These are phyloP conservation scores for Fimicolochytrium jonesii DNA, from an alignment of 192 early-diverging fungal species.

Conservation along the genomic window DNA sequence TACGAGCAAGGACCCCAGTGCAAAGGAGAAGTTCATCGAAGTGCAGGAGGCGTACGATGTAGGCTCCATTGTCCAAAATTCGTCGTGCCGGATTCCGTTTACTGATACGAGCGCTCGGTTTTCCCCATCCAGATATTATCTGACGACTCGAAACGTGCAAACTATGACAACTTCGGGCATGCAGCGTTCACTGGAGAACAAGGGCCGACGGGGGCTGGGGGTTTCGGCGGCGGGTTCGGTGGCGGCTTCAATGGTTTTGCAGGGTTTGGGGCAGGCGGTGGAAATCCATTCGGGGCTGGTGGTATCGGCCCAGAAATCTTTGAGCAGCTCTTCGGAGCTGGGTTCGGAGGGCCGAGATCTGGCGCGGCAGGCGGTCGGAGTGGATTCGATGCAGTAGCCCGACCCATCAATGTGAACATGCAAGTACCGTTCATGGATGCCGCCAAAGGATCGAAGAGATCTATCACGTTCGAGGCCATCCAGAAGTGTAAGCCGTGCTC, in stretches of 20 bases:
- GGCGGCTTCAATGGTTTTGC: constrained; percentile 53
- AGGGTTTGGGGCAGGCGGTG: constrained; percentile 49
- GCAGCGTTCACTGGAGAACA: constrained; percentile 23
- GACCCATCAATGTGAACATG: constrained; percentile 61
- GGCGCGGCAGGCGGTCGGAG: constrained; percentile 18
- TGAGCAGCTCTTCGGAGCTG: constrained; percentile 64
- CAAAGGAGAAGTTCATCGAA: constrained; percentile 96
- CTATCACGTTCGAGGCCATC: constrained; percentile 63
- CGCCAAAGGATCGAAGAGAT: constrained; percentile 68
- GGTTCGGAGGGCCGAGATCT: constrained; percentile 28
- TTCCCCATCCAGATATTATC: constrained; percentile 72
- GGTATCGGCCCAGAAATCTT: constrained; percentile 65
- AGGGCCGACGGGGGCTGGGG: constrained; percentile 36
- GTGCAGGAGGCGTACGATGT: constrained; percentile 95
- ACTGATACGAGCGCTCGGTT: no score
- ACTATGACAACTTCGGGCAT: constrained; percentile 89
- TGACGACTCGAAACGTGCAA: constrained; percentile 83
- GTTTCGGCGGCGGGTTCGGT: constrained; percentile 35
- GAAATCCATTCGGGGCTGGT: constrained; percentile 6
- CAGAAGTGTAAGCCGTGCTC: constrained; percentile 72
- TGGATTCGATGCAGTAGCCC: constrained; percentile 42
- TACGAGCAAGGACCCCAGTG: constrained; percentile 86
- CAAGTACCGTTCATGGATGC: constrained; percentile 89
- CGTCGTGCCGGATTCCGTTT: not conserved
- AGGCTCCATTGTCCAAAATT: not conserved